Percentiles rank a stretch among this genome's conserved stretches.
Conservation (phyloP, 306 rosid genomes). For the Argentina anserina region DNA sequence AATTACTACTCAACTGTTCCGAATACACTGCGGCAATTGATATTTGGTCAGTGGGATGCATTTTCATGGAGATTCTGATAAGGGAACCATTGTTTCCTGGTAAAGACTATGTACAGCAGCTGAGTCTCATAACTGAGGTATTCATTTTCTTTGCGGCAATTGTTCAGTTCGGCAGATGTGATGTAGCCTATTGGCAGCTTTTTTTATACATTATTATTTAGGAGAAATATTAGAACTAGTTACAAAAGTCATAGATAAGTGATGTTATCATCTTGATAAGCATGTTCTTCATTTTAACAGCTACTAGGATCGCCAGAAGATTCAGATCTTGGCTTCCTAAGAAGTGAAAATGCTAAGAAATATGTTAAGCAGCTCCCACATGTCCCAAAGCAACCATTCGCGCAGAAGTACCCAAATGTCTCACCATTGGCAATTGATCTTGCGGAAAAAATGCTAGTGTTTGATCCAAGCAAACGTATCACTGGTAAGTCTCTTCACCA, state of each 20-base stretch:
- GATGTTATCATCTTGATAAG: neutral
- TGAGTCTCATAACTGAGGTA: constrained; percentile 65
- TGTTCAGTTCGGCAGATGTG: constrained; percentile 5
- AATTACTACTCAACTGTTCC: constrained; percentile 58
- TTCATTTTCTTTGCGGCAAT: neutral
- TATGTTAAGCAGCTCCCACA: constrained; percentile 85
- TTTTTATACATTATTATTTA: neutral
- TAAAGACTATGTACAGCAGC: constrained; percentile 67
- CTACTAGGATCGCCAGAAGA: constrained; percentile 87
- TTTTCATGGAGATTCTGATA: constrained; percentile 57
- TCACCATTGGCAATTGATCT: constrained; percentile 81
- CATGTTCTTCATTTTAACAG: constrained; percentile 32
- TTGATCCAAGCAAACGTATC: constrained; percentile 87
- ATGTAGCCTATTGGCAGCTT: neutral
- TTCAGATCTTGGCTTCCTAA: constrained; percentile 81
- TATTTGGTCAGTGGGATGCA: constrained; percentile 75
- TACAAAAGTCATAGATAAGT: neutral
- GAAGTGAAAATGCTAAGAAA: constrained; percentile 92
- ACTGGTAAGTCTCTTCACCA: constrained; percentile 51
- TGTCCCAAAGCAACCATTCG: constrained; percentile 67
- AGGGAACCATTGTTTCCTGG: constrained; percentile 73
- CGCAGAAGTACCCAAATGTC: constrained; percentile 52
- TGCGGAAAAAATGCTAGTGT: constrained; percentile 86
- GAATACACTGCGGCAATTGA: constrained; percentile 74
- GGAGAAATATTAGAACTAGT: neutral